These are phyloP conservation scores for Tillandsia leiboldiana DNA, from an alignment of 176 grass and related monocot species.

Conservation along the genomic window DNA sequence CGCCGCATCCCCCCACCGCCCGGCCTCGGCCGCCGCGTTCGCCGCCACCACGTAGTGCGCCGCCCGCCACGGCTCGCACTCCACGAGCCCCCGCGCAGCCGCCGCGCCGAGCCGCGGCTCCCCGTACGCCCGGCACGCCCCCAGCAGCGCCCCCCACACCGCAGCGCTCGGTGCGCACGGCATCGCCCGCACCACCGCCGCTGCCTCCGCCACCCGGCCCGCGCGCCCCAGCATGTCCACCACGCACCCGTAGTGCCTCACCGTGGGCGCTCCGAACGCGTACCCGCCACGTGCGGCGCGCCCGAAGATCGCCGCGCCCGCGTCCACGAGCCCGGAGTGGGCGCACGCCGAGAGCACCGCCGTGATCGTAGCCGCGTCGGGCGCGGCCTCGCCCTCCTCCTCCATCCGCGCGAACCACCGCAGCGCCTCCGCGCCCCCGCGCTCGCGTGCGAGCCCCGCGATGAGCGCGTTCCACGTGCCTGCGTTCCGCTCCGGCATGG, in stretches of 20 bases:
- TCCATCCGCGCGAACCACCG: slow-evolving; percentile 52
- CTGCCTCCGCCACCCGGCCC: slow-evolving; percentile 40
- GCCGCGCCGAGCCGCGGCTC: slow-evolving; percentile 38
- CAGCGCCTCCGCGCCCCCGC: slow-evolving; percentile 41
- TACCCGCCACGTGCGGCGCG: slow-evolving; percentile 37
- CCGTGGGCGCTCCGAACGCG: slow-evolving; percentile 42
- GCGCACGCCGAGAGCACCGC: slow-evolving; percentile 47
- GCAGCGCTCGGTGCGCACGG: slow-evolving; percentile 40
- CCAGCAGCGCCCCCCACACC: slow-evolving; percentile 63
- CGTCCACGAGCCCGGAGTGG: slow-evolving; percentile 49
- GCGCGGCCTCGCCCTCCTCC: slow-evolving; percentile 25
- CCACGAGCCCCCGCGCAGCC: slow-evolving; percentile 39
- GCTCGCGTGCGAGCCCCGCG: slow-evolving; percentile 30
- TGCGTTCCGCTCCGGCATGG: slow-evolving; percentile 50
- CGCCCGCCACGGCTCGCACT: slow-evolving; percentile 57
- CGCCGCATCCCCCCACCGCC: slow-evolving; percentile 62
- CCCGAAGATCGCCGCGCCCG: slow-evolving; percentile 45
- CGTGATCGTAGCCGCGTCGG: slow-evolving; percentile 48
- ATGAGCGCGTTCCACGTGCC: slow-evolving; percentile 67
- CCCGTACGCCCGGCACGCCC: slow-evolving; percentile 31
- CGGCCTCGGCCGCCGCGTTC: slow-evolving; percentile 51
- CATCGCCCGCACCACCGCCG: slow-evolving; percentile 43
- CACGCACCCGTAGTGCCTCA: slow-evolving; percentile 74
- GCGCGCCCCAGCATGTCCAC: slow-evolving; percentile 51
- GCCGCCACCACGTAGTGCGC: slow-evolving; percentile 54